These are phyloP conservation scores for Haplosporangium gracile DNA, from an alignment of 192 early-diverging fungal genomes.

Conservation along the genomic window DNA sequence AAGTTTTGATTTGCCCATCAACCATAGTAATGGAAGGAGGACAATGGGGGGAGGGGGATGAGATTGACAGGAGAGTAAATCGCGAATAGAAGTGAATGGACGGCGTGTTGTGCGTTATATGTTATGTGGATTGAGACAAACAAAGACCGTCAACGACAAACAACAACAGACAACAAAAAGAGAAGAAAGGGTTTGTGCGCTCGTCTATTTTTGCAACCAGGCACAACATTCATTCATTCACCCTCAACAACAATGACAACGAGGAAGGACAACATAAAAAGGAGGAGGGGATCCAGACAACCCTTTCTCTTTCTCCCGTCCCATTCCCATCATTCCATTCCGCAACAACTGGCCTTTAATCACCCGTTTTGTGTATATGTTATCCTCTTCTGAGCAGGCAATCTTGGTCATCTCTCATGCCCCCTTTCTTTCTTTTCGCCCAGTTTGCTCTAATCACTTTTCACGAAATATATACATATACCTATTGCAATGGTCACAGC, in stretches of 20 bases:
- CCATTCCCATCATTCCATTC: background rate
- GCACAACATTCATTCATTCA: background rate
- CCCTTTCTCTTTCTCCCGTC: background rate
- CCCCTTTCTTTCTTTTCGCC: background rate
- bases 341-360: background rate
- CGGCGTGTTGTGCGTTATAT: background rate
- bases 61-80: background rate
- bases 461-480: background rate
- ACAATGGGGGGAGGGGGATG: background rate
- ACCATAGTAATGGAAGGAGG: background rate
- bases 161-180: background rate
- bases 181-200: background rate
- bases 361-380: background rate
- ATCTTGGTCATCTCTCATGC: background rate
- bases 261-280: background rate
- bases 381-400: too few relatives aligned
- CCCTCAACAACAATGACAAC: background rate
- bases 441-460: background rate
- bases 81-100: background rate
- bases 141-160: background rate
- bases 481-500: background rate
- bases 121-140: background rate
- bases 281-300: background rate
- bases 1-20: too few relatives aligned
- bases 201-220: background rate